A percentile compares a stretch with the other conserved stretches of the same genome.
phyloP scores from a whole-genome alignment of 805 yeast species.

The Zygoascus flipseniorum region DNA sequence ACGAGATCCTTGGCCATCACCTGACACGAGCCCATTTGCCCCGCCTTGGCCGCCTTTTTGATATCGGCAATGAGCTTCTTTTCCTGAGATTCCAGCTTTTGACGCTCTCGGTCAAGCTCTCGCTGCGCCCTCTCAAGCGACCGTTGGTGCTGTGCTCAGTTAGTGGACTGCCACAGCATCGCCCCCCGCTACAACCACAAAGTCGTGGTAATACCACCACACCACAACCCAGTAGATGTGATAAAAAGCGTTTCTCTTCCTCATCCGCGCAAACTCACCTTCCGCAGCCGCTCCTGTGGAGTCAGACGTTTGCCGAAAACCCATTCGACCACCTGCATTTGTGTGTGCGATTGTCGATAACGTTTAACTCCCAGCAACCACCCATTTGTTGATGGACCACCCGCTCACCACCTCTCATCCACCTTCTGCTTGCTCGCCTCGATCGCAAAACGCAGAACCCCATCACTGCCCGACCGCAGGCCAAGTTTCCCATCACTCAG shows the following conservation, averaged over 20 bases:
- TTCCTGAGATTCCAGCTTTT: constrained; percentile 83
- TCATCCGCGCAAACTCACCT: constrained; percentile 36
- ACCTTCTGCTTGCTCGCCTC: no score
- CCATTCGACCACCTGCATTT: constrained; percentile 78
- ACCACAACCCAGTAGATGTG: not conserved
- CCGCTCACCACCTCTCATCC: no score
- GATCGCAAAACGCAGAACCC: no score
- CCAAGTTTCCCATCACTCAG: no score
- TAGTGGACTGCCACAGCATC: not conserved
- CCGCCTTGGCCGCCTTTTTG: constrained; percentile 83
- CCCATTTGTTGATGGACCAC: no score
- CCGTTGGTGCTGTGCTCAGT: constrained; percentile 63
- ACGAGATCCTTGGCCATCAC: constrained; percentile 94
- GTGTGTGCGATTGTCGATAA: not conserved
- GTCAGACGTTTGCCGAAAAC: constrained; percentile 88
- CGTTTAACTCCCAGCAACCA: not conserved
- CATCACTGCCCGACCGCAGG: no score
- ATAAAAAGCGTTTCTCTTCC: not conserved
- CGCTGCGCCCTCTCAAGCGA: constrained; percentile 92
- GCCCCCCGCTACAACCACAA: no score
- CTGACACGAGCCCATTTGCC: constrained; percentile 82
- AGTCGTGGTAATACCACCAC: not conserved
- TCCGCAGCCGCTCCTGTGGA: constrained; percentile 90
- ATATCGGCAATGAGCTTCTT: constrained; percentile 79
- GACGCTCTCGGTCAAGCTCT: constrained; percentile 81